Base-by-base conservation (phyloP, 345 rosid species). In the Carallia pectinifolia region DNA sequence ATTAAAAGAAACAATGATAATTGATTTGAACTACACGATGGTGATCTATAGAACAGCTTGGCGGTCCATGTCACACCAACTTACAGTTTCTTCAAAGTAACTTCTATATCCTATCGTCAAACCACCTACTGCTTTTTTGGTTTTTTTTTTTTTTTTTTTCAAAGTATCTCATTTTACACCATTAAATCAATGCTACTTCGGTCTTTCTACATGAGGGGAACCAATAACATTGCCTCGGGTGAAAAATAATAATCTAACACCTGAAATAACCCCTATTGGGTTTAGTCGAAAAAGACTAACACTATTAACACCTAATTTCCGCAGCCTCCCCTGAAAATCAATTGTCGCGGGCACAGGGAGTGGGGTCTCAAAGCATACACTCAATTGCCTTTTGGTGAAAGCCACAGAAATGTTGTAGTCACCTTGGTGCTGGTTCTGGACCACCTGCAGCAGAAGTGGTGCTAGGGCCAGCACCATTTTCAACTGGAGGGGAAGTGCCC, bases 401-500 rank as follows among this genome's bases (percentile, higher is more conserved):
- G 65, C 29, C 70, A 62, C 9, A 79, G 64, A 53, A 73, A 30
- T 31, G 30, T n/a, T 48, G 59, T 23, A n/a, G 58, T 85, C 82
- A 88, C 81, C 93, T 79, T 71, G 84, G 88, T 61, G 80, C 79
- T 79, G 84, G 88, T 74, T 90, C 89, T 36, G 86, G 78, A 69
- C 61, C 80, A 52, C 77, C 68, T 18, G 84, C 85, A 55, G 71
- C 86, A 4, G 96, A 63, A 48, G 83, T 16, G 1, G 81, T 60
- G 77, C 90, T 83, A 27, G 87, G 87, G 59, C 86, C 91, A 58
- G 89, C 88, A 64, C 94, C 92, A 48, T 90, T 85, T 77, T 92
- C 95, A 54, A 69, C 77, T 3, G 94, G 91, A 70, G 98, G 92
- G 52, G 91, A 72, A 62, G 85, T 85, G 47, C 98, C 98, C 96